Percentiles rank a stretch among this genome's conserved stretches.
Conservation (phyloP, 768 basidiomycete species). For the Lyophyllum semitale region DNA sequence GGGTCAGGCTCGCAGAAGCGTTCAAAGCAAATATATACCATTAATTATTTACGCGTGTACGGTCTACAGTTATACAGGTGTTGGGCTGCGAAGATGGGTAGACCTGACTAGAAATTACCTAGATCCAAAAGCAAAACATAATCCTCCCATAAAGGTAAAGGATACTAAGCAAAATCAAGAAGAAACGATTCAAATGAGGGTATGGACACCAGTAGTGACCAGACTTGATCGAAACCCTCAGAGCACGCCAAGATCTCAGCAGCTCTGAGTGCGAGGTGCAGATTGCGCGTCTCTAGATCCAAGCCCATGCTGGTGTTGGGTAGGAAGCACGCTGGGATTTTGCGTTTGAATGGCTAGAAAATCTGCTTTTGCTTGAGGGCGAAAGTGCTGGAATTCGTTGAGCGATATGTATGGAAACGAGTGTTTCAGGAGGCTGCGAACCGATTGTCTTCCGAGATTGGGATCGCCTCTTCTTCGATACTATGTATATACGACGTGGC, state of each 20-base stretch:
- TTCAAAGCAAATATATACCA: neutral
- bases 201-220: neutral
- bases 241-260: conserved; percentile 70
- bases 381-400: conserved; percentile 49
- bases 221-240: conserved; percentile 33
- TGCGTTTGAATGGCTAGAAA: conserved; percentile 16
- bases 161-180: neutral
- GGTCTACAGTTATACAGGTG: neutral
- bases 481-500: conserved; percentile 19
- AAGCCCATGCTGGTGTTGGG: conserved; percentile 56
- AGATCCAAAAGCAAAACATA: neutral
- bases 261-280: conserved; percentile 65
- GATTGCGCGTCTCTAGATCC: conserved; percentile 58
- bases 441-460: conserved; percentile 28
- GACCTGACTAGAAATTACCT: neutral
- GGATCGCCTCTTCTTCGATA: conserved; percentile 16
- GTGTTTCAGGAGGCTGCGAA: conserved; percentile 35
- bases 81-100: neutral
- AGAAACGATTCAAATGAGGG: no score
- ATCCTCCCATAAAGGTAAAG: neutral
- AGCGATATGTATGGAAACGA: conserved; percentile 47
- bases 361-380: conserved; percentile 35
- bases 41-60: neutral
- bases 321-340: conserved; percentile 29
- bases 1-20: no score